Evolutionary conservation across 129 eudicot genomes (phyloP), one percentile per base, ranked within the genome.

Genomic region (Saposhnikovia divaricata): DNA sequence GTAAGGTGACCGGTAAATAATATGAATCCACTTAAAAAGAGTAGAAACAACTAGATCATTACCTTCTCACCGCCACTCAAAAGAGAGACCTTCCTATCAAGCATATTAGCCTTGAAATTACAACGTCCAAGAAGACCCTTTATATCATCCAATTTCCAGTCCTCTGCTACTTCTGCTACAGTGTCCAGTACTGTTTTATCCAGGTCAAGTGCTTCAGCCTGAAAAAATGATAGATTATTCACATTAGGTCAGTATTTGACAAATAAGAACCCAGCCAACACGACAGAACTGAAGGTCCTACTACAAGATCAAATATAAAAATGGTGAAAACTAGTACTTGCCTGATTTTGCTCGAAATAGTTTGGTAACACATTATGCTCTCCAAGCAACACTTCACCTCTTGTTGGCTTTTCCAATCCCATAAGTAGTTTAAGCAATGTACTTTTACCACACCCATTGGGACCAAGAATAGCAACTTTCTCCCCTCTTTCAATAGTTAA

Each of bases 1-100:
- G 51, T 21, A 39, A 42, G 34, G 40, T 21, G 31, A 72, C 9
- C 25, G 9, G 28, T 8, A 42, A 7, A 23, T 74, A 44, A 45
- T 59, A 44, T 9, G 59, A 74, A 14, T 46, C 57, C 3, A 14
- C 39, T 74, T 13, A 4, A 25, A 43, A 74, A 45, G 23, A 9
- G 40, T 10, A 6, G 34, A 18, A 19, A 74, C 11, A 45, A 45
- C 77, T 14, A 27, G 55, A 46, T 42, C 55, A 71, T 12, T 85
- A 95, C 98, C 98, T 95, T 95, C 89, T 95, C 98, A 61, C 98
- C 98, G 53, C 98, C 98, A 81, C 98, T 95, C 76, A 95, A 80
- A 71, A 92, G 82, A 42, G 93, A 89, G 79, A 95, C 98, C 85
- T 92, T 95, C 80, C 97, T 86, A 69, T 95, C 98, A 53, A 95